Evolutionary conservation across 2,329 filamentous ascomycete genomes (phyloP).

Genomic region (Elsinoe arachidis): DNA sequence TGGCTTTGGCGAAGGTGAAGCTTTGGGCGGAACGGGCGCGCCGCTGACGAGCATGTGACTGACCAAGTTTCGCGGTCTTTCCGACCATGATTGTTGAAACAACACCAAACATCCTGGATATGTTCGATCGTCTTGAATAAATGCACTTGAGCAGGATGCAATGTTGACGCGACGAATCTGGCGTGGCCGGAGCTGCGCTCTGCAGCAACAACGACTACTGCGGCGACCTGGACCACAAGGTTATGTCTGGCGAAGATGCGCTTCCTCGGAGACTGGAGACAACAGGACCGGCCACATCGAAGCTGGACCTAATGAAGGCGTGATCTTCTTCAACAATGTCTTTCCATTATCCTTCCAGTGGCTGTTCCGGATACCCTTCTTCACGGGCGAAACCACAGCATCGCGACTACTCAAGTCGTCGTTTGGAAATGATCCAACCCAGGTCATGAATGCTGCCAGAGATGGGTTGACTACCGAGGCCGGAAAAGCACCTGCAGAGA

Average conservation of each 20-base stretch:
- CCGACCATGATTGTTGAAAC: background rate
- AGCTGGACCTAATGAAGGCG: slow-evolving; percentile 65
- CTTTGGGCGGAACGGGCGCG: background rate
- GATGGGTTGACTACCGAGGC: slow-evolving; percentile 19
- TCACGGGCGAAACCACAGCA: slow-evolving; percentile 43
- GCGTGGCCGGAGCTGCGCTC: background rate
- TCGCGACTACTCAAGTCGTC: slow-evolving; percentile 32
- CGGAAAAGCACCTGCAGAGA: slow-evolving; percentile 43
- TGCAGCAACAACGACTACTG: background rate
- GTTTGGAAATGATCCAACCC: slow-evolving; percentile 47
- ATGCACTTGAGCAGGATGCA: background rate
- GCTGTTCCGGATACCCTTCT: slow-evolving; percentile 46
- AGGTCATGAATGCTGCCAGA: slow-evolving; percentile 41
- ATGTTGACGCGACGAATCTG: slow-evolving; percentile 12
- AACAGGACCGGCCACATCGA: slow-evolving; percentile 73
- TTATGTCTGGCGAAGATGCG: slow-evolving; percentile 19
- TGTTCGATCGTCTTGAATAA: background rate
- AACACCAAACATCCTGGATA: background rate
- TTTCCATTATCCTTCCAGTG: slow-evolving; percentile 71
- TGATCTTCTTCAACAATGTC: slow-evolving; percentile 87
- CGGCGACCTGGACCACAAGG: background rate
- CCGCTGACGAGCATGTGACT: slow-evolving; percentile 8
- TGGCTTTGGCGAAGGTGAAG: background rate
- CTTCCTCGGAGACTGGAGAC: slow-evolving; percentile 43
- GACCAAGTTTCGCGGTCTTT: background rate